Conservation (phyloP, 805 yeast species). For the Candida khao-thaluensis region DNA sequence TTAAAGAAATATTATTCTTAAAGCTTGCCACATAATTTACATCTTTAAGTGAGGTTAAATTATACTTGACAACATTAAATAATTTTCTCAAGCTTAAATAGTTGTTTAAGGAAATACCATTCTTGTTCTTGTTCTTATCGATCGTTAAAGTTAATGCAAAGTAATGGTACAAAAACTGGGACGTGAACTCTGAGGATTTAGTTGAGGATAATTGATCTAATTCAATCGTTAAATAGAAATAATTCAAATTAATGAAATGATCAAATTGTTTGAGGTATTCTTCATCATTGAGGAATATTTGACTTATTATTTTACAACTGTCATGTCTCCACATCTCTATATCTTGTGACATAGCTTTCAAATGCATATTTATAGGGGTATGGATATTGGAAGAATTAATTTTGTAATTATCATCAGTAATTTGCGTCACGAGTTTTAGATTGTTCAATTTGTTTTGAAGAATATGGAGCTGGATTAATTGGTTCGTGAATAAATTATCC, state of each 20-base stretch:
- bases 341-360: conserved; percentile 23
- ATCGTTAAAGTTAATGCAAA: conserved; percentile 29
- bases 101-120: conserved; percentile 21
- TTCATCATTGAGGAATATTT: conserved; percentile 21
- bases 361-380: conserved; percentile 1
- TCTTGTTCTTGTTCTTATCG: conserved; percentile 17
- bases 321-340: conserved; percentile 40
- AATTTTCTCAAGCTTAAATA: conserved; percentile 37
- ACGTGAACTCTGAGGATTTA: conserved; percentile 40
- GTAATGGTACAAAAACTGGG: conserved; percentile 41
- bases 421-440: conserved; percentile 3
- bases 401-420: conserved; percentile 2
- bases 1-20: conserved; percentile 7
- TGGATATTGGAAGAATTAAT: neutral
- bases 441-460: conserved; percentile 27
- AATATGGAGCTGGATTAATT: conserved; percentile 20
- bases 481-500: conserved; percentile 16
- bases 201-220: conserved; percentile 39
- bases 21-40: neutral
- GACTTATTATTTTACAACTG: conserved; percentile 28
- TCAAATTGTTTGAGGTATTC: conserved; percentile 32
- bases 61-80: conserved; percentile 36
- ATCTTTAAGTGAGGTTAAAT: conserved; percentile 4
- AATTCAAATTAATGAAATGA: conserved; percentile 35
- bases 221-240: conserved; percentile 40